Conservation (phyloP, 495 filamentous ascomycete genomes). For the Penicillium ucsense region DNA sequence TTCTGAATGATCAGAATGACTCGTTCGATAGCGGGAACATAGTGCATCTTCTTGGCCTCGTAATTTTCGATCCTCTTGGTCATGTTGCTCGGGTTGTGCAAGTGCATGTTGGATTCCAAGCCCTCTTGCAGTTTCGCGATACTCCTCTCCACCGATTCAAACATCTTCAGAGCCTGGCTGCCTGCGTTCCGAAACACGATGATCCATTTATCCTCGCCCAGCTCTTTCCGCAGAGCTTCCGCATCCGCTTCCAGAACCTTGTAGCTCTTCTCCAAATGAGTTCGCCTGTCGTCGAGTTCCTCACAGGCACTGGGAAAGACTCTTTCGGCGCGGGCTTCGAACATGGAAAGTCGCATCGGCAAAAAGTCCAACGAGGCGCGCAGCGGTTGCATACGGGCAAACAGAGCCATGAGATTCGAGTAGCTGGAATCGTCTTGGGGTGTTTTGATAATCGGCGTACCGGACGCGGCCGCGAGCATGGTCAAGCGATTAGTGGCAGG, state of each 20-base stretch:
- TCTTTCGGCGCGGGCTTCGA: conserved; percentile 61
- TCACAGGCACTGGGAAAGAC: conserved; percentile 84
- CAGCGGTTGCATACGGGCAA: conserved; percentile 90
- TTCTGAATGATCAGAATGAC: conserved; percentile 86
- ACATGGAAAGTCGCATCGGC: conserved; percentile 87
- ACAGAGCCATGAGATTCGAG: conserved; percentile 70
- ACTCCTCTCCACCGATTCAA: conserved; percentile 80
- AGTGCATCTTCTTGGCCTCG: conserved; percentile 91
- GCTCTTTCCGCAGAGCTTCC: conserved; percentile 73
- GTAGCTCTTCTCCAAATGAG: conserved; percentile 65
- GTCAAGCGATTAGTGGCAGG: conserved; percentile 54
- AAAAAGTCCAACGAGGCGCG: conserved; percentile 90
- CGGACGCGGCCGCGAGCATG: conserved; percentile 46
- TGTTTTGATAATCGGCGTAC: conserved; percentile 44
- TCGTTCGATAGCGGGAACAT: conserved; percentile 86
- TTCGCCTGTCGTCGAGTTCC: conserved; percentile 66
- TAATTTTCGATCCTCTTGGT: conserved; percentile 83
- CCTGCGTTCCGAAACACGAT: conserved; percentile 90
- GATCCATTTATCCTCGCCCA: conserved; percentile 93
- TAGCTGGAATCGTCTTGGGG: conserved; percentile 69
- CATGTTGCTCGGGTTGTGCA: conserved; percentile 55
- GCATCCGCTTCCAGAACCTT: conserved; percentile 78
- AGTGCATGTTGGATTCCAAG: conserved; percentile 59
- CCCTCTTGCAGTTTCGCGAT: conserved; percentile 73
- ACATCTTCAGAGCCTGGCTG: conserved; percentile 86